Percentiles rank a stretch among this genome's conserved stretches.
phyloP scores from a whole-genome alignment of 495 filamentous ascomycete genomes.

The Penicillium canariense region DNA sequence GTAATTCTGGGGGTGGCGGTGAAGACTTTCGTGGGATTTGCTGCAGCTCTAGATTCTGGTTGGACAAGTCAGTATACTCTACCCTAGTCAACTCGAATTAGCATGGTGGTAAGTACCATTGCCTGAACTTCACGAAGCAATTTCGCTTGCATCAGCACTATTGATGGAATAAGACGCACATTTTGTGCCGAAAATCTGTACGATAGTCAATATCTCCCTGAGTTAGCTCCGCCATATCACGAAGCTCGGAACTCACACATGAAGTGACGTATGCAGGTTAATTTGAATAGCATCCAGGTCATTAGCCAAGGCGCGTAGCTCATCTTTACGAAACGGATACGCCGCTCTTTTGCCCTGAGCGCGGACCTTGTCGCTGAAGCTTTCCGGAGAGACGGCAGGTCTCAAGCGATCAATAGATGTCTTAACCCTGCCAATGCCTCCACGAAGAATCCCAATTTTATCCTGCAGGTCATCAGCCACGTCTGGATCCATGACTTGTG shows the following conservation, averaged over 20 bases:
- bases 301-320: background rate
- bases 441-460: background rate
- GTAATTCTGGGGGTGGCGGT: background rate
- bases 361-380: background rate
- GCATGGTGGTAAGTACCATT: background rate
- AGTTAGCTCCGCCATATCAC: no score
- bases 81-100: background rate
- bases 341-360: constrained; percentile 1
- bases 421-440: background rate
- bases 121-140: background rate
- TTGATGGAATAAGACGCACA: constrained; percentile 2
- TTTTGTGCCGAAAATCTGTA: constrained; percentile 6
- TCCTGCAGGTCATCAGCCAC: background rate
- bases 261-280: background rate
- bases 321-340: constrained; percentile 6
- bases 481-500: background rate
- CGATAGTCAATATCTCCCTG: no score
- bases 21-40: background rate
- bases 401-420: background rate
- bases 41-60: constrained; percentile 5
- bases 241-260: no score
- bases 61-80: background rate
- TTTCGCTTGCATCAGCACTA: background rate
- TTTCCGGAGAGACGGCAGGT: background rate
- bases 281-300: background rate